phyloP scores from a whole-genome alignment of 2,329 filamentous ascomycete genomes.

The Fusarium metavorans region DNA sequence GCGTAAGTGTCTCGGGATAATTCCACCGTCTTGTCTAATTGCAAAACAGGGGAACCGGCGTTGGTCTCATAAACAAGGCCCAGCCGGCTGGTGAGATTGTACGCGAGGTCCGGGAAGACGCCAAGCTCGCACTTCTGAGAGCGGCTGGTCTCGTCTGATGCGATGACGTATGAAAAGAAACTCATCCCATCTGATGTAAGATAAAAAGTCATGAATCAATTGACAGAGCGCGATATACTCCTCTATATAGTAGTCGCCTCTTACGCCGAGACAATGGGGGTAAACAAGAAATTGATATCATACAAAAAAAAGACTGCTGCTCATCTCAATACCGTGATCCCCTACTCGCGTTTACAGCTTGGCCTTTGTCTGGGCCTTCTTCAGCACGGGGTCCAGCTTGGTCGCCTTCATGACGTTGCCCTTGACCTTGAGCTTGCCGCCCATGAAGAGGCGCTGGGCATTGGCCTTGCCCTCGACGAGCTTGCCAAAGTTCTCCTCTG shows the following conservation, averaged over 20 bases:
- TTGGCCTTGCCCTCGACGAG: constrained; percentile 90
- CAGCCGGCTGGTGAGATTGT: constrained; percentile 59
- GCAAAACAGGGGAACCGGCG: constrained; percentile 53
- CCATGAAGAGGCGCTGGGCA: constrained; percentile 96
- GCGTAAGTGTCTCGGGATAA: constrained; percentile 46
- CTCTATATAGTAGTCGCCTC: constrained; percentile 33
- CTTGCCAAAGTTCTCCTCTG: constrained; percentile 87
- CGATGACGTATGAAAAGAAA: neutral
- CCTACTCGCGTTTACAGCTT: constrained; percentile 73
- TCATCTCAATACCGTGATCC: neutral
- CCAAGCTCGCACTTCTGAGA: constrained; percentile 50
- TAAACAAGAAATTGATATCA: constrained; percentile 39
- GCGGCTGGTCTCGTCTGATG: constrained; percentile 37
- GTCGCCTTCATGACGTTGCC: constrained; percentile 99
- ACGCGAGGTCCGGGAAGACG: constrained; percentile 53
- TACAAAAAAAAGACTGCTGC: constrained; percentile 32
- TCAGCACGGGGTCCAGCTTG: constrained; percentile 92
- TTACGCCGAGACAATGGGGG: constrained; percentile 16
- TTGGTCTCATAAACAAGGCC: constrained; percentile 58
- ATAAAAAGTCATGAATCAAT: constrained; percentile 20
- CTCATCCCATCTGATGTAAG: neutral
- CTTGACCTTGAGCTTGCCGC: constrained; percentile 98
- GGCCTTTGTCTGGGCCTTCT: constrained; percentile 85
- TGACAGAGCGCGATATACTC: constrained; percentile 27
- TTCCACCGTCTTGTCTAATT: constrained; percentile 6